Base-by-base conservation (phyloP, 805 yeast species). In the Wickerhamiella kazuoi region DNA sequence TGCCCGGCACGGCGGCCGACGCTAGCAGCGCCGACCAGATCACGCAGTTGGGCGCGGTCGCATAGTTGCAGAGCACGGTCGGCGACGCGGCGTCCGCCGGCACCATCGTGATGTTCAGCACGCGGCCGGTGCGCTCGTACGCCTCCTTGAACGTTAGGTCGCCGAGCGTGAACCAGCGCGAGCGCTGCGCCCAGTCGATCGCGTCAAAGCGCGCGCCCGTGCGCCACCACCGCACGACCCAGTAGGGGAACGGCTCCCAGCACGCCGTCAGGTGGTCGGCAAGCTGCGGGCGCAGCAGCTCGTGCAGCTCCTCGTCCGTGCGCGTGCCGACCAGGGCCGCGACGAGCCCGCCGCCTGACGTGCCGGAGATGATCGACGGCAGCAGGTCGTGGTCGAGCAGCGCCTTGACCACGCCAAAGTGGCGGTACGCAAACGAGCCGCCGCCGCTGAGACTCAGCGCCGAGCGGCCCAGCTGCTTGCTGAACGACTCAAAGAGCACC, bases 41-140 rank as follows among this genome's bases (percentile, higher is more conserved):
- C 14, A 79, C 73, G 54, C 87, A 78, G 52, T 77, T 68, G 9
- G 90, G 90, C 14, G 86, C 71, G 0, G 90, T 79, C 42, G 78
- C 68, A 49, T 75, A 72, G 49, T 79, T 79, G 53, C 87, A 76
- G 36, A 79, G 59, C 50, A 80, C 79, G 2, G 76, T 84, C 0
- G 93, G 90, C 2, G 84, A 74, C 53, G 77, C 79, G 0, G 83
- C 79, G 51, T 79, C 86, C 13, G 82, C 75, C 2, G 93, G 90
- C 2, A 80, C 84, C 0, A 86, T 79, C 0, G 83, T 72, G 17
- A 79, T 71, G 53, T 80, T 79, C 43, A 79, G 64, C 20, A 72
- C 66, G 40, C 79, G 67, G 0, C 90, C 90, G 0, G 90, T 79
- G 24, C 72, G 56, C 39, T 71, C 67, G 51, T 61, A 74, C 13